Base-by-base conservation (phyloP, 2,329 filamentous ascomycete genomes). In the Penicillium brasilianum region DNA sequence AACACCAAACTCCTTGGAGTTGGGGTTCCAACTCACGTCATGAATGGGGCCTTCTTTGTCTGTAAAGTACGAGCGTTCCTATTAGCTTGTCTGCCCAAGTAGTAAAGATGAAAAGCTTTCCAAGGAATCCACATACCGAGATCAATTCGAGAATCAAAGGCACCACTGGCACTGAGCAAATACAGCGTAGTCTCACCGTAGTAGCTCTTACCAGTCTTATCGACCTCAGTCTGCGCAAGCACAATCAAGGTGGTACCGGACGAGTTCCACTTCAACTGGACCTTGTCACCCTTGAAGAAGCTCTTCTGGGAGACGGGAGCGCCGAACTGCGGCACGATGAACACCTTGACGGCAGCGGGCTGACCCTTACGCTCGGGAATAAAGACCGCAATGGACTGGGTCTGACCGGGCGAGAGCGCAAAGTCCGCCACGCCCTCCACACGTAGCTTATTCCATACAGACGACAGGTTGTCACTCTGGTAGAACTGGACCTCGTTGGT, bases 401-500 rank as follows among this genome's bases (percentile, higher is more conserved):
- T 94, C 81, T 93, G 88, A 70, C 93, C 93, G 30, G 93, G 93
- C 50, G 93, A 92, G 66, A 99, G 82, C 57, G 93, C 90, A 82
- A 97, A 98, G 77, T 95, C 91, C 48, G 88, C 80, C 59, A 96
- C 91, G 60, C 94, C 94, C 81, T 99, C 95, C 55, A 93, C 91
- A 66, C 90, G 89, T 76, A 99, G 84, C 84, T 96, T 97, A 80
- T 97, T 96, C 93, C 93, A 97, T 64, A 96, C 92, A 51, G 88
- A 93, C 69, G 85, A 83, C 73, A 98, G 83, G 75, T 98, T 89
- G 67, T 90, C 85, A 76, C 92, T 95, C 79, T 96, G 87, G 82
- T 94, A 98, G 78, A 99, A 97, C 73, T 98, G 95, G 59, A 99
- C 91, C 83, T 98, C 93, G 77, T 99, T 99, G 78, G 92, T 97